Conservation (phyloP, 2,329 filamentous ascomycete species). For the Ophiostoma sp. region DNA sequence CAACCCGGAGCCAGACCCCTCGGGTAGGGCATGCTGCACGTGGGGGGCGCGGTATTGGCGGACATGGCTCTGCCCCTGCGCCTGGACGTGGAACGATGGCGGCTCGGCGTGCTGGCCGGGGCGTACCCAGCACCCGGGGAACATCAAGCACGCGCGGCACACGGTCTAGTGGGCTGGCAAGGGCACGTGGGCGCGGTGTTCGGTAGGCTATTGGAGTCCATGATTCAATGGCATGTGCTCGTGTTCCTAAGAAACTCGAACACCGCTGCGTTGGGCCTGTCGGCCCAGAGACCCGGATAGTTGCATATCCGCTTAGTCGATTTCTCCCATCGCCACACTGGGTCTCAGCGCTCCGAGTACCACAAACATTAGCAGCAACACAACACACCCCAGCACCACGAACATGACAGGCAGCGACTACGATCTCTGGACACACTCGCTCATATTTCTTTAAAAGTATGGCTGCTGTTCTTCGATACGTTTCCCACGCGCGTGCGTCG, state of each 20-base stretch:
- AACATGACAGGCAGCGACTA: neutral
- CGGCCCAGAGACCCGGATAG: constrained; percentile 19
- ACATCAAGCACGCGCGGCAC: constrained; percentile 32
- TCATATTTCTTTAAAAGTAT: constrained; percentile 10
- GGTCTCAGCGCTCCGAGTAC: neutral
- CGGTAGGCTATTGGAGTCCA: constrained; percentile 34
- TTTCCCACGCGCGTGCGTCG: constrained; percentile 45
- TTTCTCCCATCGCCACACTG: neutral
- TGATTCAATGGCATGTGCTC: neutral
- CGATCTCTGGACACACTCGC: neutral
- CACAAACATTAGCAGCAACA: neutral
- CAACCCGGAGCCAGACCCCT: constrained; percentile 43
- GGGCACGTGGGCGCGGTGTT: constrained; percentile 43
- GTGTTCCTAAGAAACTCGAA: neutral
- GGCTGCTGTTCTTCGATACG: constrained; percentile 39
- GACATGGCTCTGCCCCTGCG: neutral
- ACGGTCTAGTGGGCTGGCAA: constrained; percentile 44
- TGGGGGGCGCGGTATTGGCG: constrained; percentile 38
- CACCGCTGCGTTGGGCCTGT: neutral
- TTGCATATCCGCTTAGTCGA: constrained; percentile 23
- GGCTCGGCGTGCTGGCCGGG: constrained; percentile 35
- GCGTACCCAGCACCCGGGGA: constrained; percentile 33
- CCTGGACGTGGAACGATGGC: constrained; percentile 35
- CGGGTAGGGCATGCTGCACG: constrained; percentile 30
- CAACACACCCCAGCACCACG: neutral